These are phyloP conservation scores for Mycena floridula DNA, from an alignment of 768 basidiomycete species.

Conservation along the genomic window DNA sequence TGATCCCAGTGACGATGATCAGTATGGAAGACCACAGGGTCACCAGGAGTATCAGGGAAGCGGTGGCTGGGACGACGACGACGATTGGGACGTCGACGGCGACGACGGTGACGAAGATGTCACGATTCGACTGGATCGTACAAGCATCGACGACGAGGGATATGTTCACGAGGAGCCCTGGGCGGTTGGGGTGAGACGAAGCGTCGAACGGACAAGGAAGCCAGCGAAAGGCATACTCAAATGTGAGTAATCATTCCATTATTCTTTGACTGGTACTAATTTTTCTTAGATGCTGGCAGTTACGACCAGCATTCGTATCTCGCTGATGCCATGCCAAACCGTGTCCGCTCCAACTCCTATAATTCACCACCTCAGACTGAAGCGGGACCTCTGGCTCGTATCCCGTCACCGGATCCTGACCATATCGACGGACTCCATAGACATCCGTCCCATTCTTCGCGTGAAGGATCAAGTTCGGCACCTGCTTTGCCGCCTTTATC, in stretches of 20 bases:
- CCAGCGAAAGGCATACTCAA: constrained; percentile 89
- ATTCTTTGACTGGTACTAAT: not conserved
- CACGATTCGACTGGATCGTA: constrained; percentile 60
- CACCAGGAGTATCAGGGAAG: constrained; percentile 35
- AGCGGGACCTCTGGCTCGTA: constrained; percentile 72
- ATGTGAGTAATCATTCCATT: constrained; percentile 40
- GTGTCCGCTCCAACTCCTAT: constrained; percentile 82
- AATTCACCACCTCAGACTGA: constrained; percentile 48
- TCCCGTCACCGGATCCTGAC: constrained; percentile 80
- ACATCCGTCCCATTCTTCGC: constrained; percentile 51
- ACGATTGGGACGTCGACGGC: constrained; percentile 65
- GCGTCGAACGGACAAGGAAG: constrained; percentile 55
- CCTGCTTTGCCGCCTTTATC: constrained; percentile 50
- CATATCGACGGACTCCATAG: constrained; percentile 84
- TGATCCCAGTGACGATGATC: constrained; percentile 50
- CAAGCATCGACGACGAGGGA: constrained; percentile 45
- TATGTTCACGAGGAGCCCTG: constrained; percentile 64
- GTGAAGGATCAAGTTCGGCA: constrained; percentile 4
- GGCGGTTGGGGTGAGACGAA: constrained; percentile 70
- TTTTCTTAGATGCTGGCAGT: constrained; percentile 49
- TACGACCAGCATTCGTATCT: constrained; percentile 63
- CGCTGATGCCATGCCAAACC: constrained; percentile 39
- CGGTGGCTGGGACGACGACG: constrained; percentile 75
- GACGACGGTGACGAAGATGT: constrained; percentile 65
- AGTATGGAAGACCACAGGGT: constrained; percentile 29